phyloP scores from a whole-genome alignment of 192 early-diverging fungal species.

The Backusella mclennaniae region DNA sequence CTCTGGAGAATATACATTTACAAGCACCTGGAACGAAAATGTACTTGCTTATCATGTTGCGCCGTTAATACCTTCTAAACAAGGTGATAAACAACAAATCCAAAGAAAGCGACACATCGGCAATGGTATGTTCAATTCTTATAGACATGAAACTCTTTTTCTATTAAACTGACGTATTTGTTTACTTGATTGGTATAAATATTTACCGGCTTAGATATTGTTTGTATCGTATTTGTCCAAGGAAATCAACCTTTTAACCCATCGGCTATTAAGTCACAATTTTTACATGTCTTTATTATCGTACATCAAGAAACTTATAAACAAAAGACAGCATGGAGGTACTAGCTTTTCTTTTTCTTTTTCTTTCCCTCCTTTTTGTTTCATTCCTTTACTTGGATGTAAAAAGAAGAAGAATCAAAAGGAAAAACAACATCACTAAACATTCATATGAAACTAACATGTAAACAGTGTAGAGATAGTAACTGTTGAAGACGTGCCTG shows the following conservation, averaged over 20 bases:
- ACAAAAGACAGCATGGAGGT: constrained; percentile 28
- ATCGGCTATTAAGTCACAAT: constrained; percentile 55
- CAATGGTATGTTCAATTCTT: constrained; percentile 37
- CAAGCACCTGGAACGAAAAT: constrained; percentile 73
- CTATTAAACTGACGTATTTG: not conserved
- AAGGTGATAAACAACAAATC: constrained; percentile 68
- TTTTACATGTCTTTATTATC: constrained; percentile 58
- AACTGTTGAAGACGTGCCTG: constrained; percentile 45
- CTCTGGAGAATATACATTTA: constrained; percentile 66
- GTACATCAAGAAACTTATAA: constrained; percentile 36
- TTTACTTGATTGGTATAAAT: not conserved
- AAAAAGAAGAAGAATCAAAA: not conserved
- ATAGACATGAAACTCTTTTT: not conserved
- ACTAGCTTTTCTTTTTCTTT: constrained; percentile 3
- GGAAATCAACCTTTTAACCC: constrained; percentile 51
- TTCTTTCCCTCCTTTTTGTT: not conserved
- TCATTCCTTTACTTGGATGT: not conserved
- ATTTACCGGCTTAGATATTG: constrained; percentile 44
- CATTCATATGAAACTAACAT: not conserved
- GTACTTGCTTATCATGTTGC: constrained; percentile 79
- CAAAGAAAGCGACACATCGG: constrained; percentile 63
- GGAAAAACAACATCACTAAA: too few species aligned
- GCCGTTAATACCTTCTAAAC: constrained; percentile 67
- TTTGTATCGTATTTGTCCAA: constrained; percentile 59
- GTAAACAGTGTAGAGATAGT: constrained; percentile 33